Evolutionary conservation across 73 alveolate genomes (phyloP), one percentile per base, ranked within the genome.

Genomic region (Paramecium caudatum): DNA sequence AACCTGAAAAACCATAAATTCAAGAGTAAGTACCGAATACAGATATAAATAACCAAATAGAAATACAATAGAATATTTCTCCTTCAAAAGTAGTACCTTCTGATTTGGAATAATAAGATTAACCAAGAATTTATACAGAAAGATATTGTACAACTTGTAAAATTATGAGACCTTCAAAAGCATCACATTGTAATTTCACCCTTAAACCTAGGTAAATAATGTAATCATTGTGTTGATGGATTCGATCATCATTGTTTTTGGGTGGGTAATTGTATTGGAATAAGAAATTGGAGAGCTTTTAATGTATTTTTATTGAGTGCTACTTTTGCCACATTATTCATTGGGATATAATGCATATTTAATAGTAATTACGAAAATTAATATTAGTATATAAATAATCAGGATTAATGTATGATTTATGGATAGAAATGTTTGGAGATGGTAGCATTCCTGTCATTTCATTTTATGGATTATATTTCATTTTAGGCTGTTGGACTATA

Each of bases 181-280:
- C 98, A 25, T 97, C 99, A 13, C 99, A 98, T 90, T 98, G 99
- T 70, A 94, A 94, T 21, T 48, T 33, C 12, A 23, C 12, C 1
- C 27, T 4, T 36, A 10, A 30, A 33, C 10, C 8, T 65, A 65
- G 83, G 83, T 21, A 65, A 65, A 46, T 43, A 41, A 13, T 98
- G 99, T 90, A 97, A 97, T 69, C 96, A 97, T 91, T 98, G 99
- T 63, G 98, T 98, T 27, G 92, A 88, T 25, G 97, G 94, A 46
- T 97, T 96, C 68, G 99, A 98, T 55, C 99, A 98, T 39, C 93
- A 86, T 86, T 86, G 93, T n/a, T 86, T 55, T 41, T 86, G 82
- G 82, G 84, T 86, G 61, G 93, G 93, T 5, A 86, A 43, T 9
- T 86, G 93, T 65, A 78, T 86, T 37, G 93, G 93, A 5, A 39